These are phyloP conservation scores for Corylus heterophylla DNA, from an alignment of 306 rosid species.

Conservation along the genomic window DNA sequence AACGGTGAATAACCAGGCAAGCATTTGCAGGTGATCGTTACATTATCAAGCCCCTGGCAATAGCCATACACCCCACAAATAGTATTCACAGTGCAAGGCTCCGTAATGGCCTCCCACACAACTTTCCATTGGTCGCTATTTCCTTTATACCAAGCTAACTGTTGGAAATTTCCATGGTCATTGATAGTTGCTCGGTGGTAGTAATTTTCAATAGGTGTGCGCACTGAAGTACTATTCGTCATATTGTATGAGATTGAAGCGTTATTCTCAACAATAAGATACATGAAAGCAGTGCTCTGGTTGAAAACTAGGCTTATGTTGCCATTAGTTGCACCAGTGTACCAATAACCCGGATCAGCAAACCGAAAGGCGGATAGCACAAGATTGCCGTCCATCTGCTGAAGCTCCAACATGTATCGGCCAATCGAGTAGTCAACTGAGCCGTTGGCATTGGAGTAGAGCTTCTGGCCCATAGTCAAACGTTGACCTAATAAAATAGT, in stretches of 20 bases:
- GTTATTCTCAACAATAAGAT: slow-evolving; percentile 21
- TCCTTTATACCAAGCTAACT: slow-evolving; percentile 16
- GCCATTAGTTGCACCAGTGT: not conserved
- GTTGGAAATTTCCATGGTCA: slow-evolving; percentile 36
- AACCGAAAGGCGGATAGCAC: slow-evolving; percentile 21
- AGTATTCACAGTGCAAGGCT: slow-evolving; percentile 36
- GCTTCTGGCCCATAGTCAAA: slow-evolving; percentile 15
- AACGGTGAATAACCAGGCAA: slow-evolving; percentile 36
- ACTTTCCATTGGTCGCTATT: slow-evolving; percentile 14
- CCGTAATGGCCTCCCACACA: slow-evolving; percentile 25
- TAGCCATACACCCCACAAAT: slow-evolving; percentile 46
- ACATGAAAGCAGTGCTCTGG: slow-evolving; percentile 24
- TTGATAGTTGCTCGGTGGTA: slow-evolving; percentile 33
- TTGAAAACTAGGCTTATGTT: slow-evolving; percentile 28
- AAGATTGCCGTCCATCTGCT: slow-evolving; percentile 30
- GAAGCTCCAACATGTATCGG: slow-evolving; percentile 30
- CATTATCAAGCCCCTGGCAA: slow-evolving; percentile 34
- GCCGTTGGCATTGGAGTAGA: slow-evolving; percentile 35
- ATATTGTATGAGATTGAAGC: not conserved
- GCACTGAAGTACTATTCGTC: not conserved
- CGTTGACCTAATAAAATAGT: slow-evolving; percentile 36
- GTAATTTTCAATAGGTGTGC: slow-evolving; percentile 10
- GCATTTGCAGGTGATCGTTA: slow-evolving; percentile 21
- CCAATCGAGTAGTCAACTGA: slow-evolving; percentile 35
- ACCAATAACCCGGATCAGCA: slow-evolving; percentile 25